Base-by-base conservation (phyloP, 1,284 basidiomycete genomes). In the Xanthoconium separans region DNA sequence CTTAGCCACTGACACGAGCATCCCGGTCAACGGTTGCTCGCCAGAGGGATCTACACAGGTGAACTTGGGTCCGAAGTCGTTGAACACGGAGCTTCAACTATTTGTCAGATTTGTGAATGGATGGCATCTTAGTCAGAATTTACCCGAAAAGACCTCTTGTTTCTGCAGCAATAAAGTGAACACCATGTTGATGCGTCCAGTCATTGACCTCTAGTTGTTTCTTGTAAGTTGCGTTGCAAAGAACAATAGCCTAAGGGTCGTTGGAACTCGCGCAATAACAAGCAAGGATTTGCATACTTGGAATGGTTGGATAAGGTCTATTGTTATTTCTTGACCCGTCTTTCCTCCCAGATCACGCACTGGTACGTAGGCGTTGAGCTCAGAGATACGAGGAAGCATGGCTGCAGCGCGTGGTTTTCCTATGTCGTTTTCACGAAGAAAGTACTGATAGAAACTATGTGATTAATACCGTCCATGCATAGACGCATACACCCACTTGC, bases 311-410 rank as follows among this genome's bases (percentile, higher is more conserved):
- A 96, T 80, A 67, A 91, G 76, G 58, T 95, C 90, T 27, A 89
- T 76, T 0, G 84, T 85, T 61, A 97, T 83, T 51, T 84, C 81
- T 64, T 93, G 82, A 30, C 92, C 83, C 51, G 84, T 65, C 56
- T 76, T 67, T 53, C 92, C 87, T 61, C 83, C 81, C 55, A 93
- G 77, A 73, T 89, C 80, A 43, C 89, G 85, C 54, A 99, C 89
- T 45, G 96, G 97, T 3, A 98, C 96, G 70, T 99, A 99, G 15
- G 91, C 82, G 70, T 99, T 99, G 55, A 99, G 79, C 73, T 99
- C 97, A 31, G 95, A 88, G 47, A 99, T 79, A 53, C 97, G 85
- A n/a, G 93, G 86, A 47, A 89, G 83, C 16, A 94, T 93, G 16
- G 90, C 94, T 51, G 85, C 82, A 51, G 93, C 97, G 59, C 97